Evolutionary conservation across 352 stramenopile genomes (phyloP).

Genomic region (Saprolegnia diclina): DNA sequence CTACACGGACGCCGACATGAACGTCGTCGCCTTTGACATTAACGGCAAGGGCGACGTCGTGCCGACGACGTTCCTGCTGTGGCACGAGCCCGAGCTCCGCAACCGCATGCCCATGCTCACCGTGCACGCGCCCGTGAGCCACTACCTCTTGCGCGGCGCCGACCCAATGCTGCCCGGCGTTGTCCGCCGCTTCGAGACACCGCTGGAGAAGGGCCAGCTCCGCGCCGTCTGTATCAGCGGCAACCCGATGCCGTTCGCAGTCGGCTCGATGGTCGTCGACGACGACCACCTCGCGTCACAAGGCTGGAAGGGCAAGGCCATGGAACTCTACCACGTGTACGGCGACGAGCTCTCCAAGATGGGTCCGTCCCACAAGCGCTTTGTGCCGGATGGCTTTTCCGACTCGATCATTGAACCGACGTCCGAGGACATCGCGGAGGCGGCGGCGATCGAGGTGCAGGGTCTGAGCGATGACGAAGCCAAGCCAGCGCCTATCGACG

Average conservation of each 20-base stretch:
- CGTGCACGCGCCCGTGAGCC: slow-evolving; percentile 73
- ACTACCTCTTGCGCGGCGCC: slow-evolving; percentile 70
- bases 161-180: slow-evolving; percentile 83
- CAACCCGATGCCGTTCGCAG: slow-evolving; percentile 68
- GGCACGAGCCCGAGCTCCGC: slow-evolving; percentile 37
- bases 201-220: slow-evolving; percentile 59
- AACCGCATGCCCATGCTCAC: slow-evolving; percentile 39
- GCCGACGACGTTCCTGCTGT: slow-evolving; percentile 57
- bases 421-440: slow-evolving; percentile 30
- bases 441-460: not conserved
- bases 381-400: slow-evolving; percentile 34
- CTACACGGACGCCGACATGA: slow-evolving; percentile 49
- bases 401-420: slow-evolving; percentile 34
- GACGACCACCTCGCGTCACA: slow-evolving; percentile 41
- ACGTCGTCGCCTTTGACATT: slow-evolving; percentile 64
- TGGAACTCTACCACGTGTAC: slow-evolving; percentile 64
- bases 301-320: slow-evolving; percentile 60
- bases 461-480: slow-evolving; percentile 40
- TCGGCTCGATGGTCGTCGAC: slow-evolving; percentile 74
- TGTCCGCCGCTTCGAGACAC: slow-evolving; percentile 47
- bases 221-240: slow-evolving; percentile 61
- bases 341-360: slow-evolving; percentile 74
- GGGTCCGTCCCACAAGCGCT: slow-evolving; percentile 61
- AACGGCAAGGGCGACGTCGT: slow-evolving; percentile 58
- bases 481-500: slow-evolving; percentile 29